Evolutionary conservation across 805 yeast genomes (phyloP), one percentile per base, ranked within the genome.

Genomic region (Candida corydali): DNA sequence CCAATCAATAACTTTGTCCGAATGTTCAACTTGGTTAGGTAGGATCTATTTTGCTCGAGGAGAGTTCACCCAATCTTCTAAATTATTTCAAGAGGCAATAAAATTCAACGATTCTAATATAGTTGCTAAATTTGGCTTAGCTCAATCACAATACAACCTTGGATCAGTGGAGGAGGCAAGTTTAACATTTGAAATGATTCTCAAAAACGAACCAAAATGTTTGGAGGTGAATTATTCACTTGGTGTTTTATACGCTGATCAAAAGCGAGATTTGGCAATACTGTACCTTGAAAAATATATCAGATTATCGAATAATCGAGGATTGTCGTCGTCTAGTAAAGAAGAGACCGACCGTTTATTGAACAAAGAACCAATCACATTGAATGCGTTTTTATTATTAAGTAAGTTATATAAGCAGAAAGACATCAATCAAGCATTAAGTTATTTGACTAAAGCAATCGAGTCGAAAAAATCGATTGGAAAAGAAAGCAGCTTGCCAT

Each of bases 141-240:
- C 94, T 1, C 94, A 87, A 56, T 75, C 95, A 2, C 88, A 87
- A 53, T 74, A 82, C 37, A 71, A 78, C 36, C 80, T 89, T 54
- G 81, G 80, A 32, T 76, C 83, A 27, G 54, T 75, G 8, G 88
- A 86, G 49, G 97, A 89, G 54, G 93, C 98, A 9, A 77, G 83
- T 45, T 72, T 89, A 44, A 79, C 95, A 0, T 84, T 86, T 51
- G 98, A 91, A 54, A 75, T 76, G 30, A 67, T 86, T 30, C 71
- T 80, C 39, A 78, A 81, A 47, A 64, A 73, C 12, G 73, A 80
- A 49, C 81, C 86, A 16, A 82, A 79, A 51, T 72, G 83, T 34
- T 63, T 82, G 29, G 96, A 89, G 57, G 82, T 84, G 2, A 73
- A 76, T 43, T 84, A 80, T 52, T 73, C 87, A 27, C 64, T 88